Evolutionary conservation across 441 rosid species (phyloP).

Genomic region (Rhodomyrtus psidioides): DNA sequence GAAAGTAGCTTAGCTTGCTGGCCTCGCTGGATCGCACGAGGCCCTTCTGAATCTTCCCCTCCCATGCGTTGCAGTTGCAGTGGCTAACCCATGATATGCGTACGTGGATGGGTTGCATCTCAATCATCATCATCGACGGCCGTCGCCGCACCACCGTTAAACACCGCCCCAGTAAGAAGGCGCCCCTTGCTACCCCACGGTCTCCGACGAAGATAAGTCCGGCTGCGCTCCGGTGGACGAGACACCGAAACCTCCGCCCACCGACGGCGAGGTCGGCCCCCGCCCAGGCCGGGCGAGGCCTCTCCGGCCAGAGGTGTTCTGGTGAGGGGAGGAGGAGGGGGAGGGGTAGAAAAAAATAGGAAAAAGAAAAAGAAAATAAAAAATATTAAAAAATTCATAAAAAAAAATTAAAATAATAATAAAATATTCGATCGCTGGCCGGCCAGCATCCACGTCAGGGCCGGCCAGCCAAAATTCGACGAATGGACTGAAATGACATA

Average conservation of each 20-base stretch:
- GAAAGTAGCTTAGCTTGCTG: neutral
- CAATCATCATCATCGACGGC: neutral
- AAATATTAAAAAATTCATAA: too few relatives aligned
- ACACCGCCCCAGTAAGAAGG: neutral
- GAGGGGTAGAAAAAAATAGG: too few relatives aligned
- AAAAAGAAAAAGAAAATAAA: too few relatives aligned
- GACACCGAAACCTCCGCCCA: slow-evolving; percentile 22
- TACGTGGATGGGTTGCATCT: neutral
- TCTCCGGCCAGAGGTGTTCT: too few relatives aligned
- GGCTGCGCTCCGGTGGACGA: neutral
- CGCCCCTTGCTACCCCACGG: neutral
- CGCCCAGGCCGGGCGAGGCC: too few relatives aligned
- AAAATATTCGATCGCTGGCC: too few relatives aligned
- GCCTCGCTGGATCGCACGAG: neutral
- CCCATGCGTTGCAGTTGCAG: neutral
- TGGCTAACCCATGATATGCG: neutral
- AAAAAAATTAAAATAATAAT: too few relatives aligned
- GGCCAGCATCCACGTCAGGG: too few relatives aligned
- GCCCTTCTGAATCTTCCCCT: neutral
- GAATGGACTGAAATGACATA: too few relatives aligned
- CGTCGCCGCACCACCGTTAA: neutral
- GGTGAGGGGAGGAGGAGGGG: too few relatives aligned
- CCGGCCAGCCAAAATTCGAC: too few relatives aligned
- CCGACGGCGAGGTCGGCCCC: too few relatives aligned
- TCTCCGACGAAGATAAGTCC: neutral